A percentile compares a stretch with the other conserved stretches of the same genome.
Evolutionary conservation across 345 rosid species (phyloP).

Genomic region (Citrus inodora): DNA sequence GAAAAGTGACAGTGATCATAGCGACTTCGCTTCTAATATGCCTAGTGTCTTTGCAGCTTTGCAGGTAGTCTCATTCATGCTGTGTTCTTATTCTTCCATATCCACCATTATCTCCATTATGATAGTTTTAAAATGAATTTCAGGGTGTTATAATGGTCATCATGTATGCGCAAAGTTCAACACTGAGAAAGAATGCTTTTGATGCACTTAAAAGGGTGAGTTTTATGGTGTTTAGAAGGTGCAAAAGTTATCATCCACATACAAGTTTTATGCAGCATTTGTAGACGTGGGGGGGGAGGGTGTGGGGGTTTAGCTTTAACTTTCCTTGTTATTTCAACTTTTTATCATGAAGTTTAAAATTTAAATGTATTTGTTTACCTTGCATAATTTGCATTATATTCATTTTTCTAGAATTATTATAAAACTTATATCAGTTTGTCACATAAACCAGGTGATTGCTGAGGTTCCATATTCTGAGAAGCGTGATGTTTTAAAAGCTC

Average conservation of each 20-base stretch:
- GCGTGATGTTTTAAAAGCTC: conserved; percentile 55
- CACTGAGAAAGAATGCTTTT: conserved; percentile 65
- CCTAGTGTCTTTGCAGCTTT: conserved; percentile 60
- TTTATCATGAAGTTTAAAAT: background rate
- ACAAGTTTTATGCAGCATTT: background rate
- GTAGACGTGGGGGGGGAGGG: background rate
- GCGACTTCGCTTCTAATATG: conserved; percentile 50
- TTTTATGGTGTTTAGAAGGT: conserved; percentile 3
- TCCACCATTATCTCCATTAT: conserved; percentile 3
- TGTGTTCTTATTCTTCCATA: conserved; percentile 7
- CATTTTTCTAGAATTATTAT: background rate
- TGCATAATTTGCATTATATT: background rate
- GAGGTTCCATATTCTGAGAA: conserved; percentile 67
- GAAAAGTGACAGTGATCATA: conserved; percentile 27
- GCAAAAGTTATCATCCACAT: background rate
- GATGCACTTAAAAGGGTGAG: conserved; percentile 71
- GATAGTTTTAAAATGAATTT: conserved; percentile 12
- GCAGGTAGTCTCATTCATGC: conserved; percentile 48
- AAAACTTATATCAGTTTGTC: background rate
- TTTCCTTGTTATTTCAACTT: background rate
- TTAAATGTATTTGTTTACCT: background rate
- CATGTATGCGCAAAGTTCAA: conserved; percentile 50
- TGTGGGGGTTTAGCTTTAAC: background rate
- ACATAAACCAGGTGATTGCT: conserved; percentile 57
- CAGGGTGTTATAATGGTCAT: conserved; percentile 60